Evolutionary conservation across 75 land plant genomes (phyloP).

Genomic region (Cunninghamia lanceolata): DNA sequence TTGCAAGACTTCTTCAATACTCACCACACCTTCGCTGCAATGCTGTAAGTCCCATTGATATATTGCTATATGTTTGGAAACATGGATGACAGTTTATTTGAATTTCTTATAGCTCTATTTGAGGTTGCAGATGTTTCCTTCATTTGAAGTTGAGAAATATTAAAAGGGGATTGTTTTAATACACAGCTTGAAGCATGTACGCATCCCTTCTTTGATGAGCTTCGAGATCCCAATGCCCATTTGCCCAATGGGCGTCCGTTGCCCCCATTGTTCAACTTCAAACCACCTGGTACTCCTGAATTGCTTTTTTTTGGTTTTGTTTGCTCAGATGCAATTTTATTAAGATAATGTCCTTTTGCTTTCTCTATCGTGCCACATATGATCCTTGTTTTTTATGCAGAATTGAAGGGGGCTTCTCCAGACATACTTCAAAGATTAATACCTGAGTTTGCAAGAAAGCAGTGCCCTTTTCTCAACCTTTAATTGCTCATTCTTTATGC

Average conservation of each 20-base stretch:
- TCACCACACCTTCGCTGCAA: constrained; percentile 58
- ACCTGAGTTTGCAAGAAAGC: constrained; percentile 73
- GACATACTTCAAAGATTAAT: constrained; percentile 69
- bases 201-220: constrained; percentile 86
- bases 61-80: background rate
- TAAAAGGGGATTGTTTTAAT: constrained; percentile 7
- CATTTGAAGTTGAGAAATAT: background rate
- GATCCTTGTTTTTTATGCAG: background rate
- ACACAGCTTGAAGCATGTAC: constrained; percentile 76
- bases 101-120: background rate
- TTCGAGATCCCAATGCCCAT: constrained; percentile 65
- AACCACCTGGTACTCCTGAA: constrained; percentile 40
- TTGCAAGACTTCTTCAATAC: constrained; percentile 64
- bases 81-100: background rate
- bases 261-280: constrained; percentile 75
- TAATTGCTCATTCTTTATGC: background rate
- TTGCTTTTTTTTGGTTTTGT: constrained; percentile 9
- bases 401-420: constrained; percentile 58
- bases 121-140: background rate
- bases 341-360: background rate
- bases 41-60: constrained; percentile 47
- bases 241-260: constrained; percentile 74
- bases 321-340: background rate
- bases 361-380: background rate
- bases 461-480: constrained; percentile 14